Percentiles rank a stretch among this genome's conserved stretches.
These are phyloP conservation scores for Panellus pusillus DNA, from an alignment of 768 basidiomycete genomes.

Conservation along the genomic window DNA sequence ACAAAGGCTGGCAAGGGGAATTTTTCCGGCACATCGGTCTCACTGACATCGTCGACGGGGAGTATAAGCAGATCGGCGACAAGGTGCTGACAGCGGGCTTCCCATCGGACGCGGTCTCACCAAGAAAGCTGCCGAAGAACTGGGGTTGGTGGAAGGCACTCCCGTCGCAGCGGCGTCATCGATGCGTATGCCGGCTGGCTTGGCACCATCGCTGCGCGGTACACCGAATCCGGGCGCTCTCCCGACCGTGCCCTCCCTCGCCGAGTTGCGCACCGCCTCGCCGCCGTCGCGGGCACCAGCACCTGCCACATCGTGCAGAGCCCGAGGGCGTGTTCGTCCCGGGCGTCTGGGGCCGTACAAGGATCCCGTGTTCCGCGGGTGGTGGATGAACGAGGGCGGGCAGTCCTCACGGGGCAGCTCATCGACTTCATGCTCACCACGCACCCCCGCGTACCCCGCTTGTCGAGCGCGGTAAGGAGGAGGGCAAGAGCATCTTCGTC, in stretches of 20 bases:
- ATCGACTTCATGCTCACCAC: constrained; percentile 95
- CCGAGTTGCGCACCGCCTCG: constrained; percentile 79
- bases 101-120: constrained; percentile 86
- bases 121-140: constrained; percentile 74
- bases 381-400: constrained; percentile 99
- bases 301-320: constrained; percentile 95
- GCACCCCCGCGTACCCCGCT: constrained; percentile 84
- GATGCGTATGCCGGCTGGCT: constrained; percentile 98
- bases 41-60: constrained; percentile 61
- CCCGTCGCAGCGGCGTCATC: constrained; percentile 94
- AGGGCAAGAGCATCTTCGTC: constrained; percentile 57
- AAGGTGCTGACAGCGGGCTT: constrained; percentile 75
- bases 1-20: constrained; percentile 81
- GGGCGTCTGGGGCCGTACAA: constrained; percentile 92
- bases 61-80: constrained; percentile 76
- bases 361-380: constrained; percentile 88
- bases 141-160: constrained; percentile 83
- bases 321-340: constrained; percentile 80
- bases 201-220: constrained; percentile 87
- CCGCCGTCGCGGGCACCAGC: constrained; percentile 93
- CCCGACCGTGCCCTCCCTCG: constrained; percentile 54
- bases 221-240: constrained; percentile 54
- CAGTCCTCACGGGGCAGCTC: constrained; percentile 97
- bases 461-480: constrained; percentile 58
- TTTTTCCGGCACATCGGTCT: constrained; percentile 90